phyloP scores from a whole-genome alignment of 2,329 filamentous ascomycete species.

The Penicillium sp. region DNA sequence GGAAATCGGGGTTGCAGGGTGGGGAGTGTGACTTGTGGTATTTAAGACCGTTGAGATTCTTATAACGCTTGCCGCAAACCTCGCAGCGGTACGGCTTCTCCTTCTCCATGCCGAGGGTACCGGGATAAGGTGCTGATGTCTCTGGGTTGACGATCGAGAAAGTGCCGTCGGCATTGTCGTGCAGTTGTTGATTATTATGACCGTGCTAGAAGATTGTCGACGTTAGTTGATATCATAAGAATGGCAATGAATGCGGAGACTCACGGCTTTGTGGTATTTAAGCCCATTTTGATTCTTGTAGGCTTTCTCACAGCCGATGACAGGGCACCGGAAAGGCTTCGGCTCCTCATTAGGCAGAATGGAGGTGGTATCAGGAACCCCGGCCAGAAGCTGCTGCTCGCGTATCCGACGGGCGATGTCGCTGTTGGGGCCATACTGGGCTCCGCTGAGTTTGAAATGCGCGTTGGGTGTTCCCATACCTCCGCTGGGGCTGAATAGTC shows the following conservation, averaged over 20 bases:
- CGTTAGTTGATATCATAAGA: not conserved
- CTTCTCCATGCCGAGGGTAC: conserved; percentile 98
- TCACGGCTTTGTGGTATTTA: conserved; percentile 76
- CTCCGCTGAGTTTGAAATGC: conserved; percentile 71
- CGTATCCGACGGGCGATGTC: conserved; percentile 67
- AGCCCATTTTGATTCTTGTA: conserved; percentile 99
- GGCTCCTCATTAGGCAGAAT: conserved; percentile 73
- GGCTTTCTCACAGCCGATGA: conserved; percentile 97
- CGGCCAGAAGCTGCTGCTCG: conserved; percentile 62
- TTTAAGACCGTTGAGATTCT: conserved; percentile 97
- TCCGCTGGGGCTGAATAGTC: conserved; percentile 81
- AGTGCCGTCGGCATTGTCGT: conserved; percentile 94
- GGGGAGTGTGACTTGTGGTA: conserved; percentile 86
- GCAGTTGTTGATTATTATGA: conserved; percentile 92
- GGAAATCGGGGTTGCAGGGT: conserved; percentile 81
- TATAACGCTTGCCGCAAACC: conserved; percentile 95
- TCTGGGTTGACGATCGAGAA: conserved; percentile 98
- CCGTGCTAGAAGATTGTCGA: conserved; percentile 60
- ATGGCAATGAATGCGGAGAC: conserved; percentile 33
- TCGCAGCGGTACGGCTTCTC: conserved; percentile 99
- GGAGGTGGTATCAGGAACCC: conserved; percentile 49
- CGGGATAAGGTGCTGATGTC: conserved; percentile 89
- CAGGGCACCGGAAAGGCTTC: conserved; percentile 95
- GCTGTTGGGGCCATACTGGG: conserved; percentile 72
- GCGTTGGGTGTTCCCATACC: conserved; percentile 65